Evolutionary conservation across 129 eudicot genomes (phyloP), one percentile per base, ranked within the genome.

Genomic region (Helichrysum umbraculigerum): DNA sequence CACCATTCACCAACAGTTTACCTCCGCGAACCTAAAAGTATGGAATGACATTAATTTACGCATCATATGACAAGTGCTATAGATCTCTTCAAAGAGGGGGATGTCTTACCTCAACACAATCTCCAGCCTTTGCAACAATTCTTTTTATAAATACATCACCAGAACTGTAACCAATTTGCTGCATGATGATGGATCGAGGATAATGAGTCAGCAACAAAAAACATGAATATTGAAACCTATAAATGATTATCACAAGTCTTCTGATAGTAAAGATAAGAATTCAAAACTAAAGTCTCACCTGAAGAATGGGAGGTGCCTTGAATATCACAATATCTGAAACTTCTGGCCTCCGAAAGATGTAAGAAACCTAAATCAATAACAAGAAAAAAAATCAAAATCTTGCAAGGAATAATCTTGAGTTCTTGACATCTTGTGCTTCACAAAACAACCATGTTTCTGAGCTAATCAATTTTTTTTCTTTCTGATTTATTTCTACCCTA

Each of bases 41-140:
- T 60, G 30, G 19, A 35, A 59, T 59, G 3, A 54, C 29, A 68
- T 66, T 37, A 39, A 35, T 11, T 68, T 30, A 28, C 44, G n/a
- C 59, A 39, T 64, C 30, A 35, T 47, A 29, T 8, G 17, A 47
- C 52, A 78, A 54, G 22, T 54, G 50, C 56, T 30, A 35, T 1
- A 34, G 64, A 66, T 28, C 51, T 37, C 16, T 66, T 33, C 14
- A 52, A 39, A 42, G 42, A 44, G 58, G 54, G 52, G 3, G 47
- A 61, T 9, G 33, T 85, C 89, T 84, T 66, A 94, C 99, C 86
- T 91, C 92, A 28, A 94, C 94, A 59, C 61, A 75, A 78, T 94
- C 99, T 74, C 99, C 96, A 52, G 96, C 96, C 76, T 81, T 87
- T 16, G 97, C 99, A 25, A 94, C 97, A 41, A 94, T 76, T 83